phyloP scores from a whole-genome alignment of 2,329 filamentous ascomycete species.

The Colletotrichum sp. region DNA sequence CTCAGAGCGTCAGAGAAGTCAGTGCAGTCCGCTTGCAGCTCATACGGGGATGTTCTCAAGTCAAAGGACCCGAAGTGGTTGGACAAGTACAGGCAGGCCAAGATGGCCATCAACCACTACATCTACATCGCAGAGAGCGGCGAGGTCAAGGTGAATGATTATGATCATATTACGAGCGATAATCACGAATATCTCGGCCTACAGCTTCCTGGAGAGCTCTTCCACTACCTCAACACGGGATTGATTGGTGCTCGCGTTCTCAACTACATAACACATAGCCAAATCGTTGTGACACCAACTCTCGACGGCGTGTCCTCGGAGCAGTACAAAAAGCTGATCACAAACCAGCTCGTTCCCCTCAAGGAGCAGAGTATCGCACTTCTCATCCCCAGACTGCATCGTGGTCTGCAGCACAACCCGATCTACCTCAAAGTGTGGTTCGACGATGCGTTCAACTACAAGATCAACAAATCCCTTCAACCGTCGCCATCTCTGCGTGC shows the following conservation, averaged over 20 bases:
- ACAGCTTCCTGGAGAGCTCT: conserved; percentile 86
- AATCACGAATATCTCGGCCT: conserved; percentile 91
- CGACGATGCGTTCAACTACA: conserved; percentile 69
- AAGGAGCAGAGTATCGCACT: conserved; percentile 80
- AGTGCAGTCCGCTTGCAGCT: conserved; percentile 75
- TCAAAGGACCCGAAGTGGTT: conserved; percentile 77
- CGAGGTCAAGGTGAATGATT: conserved; percentile 75
- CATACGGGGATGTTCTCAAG: conserved; percentile 80
- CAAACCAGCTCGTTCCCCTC: conserved; percentile 73
- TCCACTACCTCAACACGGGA: conserved; percentile 86
- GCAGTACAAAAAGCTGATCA: conserved; percentile 82
- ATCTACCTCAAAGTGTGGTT: conserved; percentile 87
- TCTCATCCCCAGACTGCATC: conserved; percentile 78
- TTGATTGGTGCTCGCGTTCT: conserved; percentile 80
- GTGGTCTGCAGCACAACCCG: conserved; percentile 82
- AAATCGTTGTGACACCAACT: conserved; percentile 81
- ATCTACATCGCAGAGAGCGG: conserved; percentile 81
- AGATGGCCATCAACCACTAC: conserved; percentile 86
- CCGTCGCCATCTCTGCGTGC: conserved; percentile 52
- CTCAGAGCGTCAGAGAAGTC: conserved; percentile 73
- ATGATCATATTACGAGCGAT: conserved; percentile 77
- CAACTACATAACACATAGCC: conserved; percentile 80
- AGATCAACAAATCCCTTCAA: conserved; percentile 61
- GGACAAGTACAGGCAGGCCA: conserved; percentile 85
- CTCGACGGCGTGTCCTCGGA: conserved; percentile 81